Evolutionary conservation across 768 basidiomycete genomes (phyloP), one percentile per base, ranked within the genome.

Genomic region (Mycena epipterygia): DNA sequence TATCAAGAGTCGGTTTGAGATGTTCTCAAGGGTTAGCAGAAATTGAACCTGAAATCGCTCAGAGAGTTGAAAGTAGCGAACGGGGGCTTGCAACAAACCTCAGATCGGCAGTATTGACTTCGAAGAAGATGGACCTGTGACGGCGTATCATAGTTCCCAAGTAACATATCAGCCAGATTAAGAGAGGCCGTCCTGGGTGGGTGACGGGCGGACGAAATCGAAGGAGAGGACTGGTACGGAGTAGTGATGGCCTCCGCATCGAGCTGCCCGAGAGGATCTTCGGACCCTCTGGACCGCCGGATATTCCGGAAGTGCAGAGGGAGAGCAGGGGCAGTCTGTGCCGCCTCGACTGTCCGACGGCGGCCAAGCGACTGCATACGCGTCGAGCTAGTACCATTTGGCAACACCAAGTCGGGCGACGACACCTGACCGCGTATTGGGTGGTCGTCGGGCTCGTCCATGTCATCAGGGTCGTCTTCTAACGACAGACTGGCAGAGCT

Each of bases 1-100:
- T 30, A 98, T 91, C 56, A 99, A 83, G 41, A 99, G 87, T 57
- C 95, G 89, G 77, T 97, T 97, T 73, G 92, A 95, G 75, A 99
- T 97, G 77, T 91, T 93, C 80, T 99, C 97, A 55, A 99, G 87
- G 21, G 90, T 88, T 55, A 96, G 88, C 60, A 98, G 80, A 80
- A 98, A 98, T 83, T 93, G 89, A 56, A 97, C 88, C 92, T 97
- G 76, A 72, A 64, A 74, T 63, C 74, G 39, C 63, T 72, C 12
- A 73, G 27, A 62, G 55, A 64, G 46, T 71, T 25, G 59, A 32
- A 55, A 33, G 57, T 32, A 68, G 37, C 63, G 51, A 27, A 30
- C 2, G 11, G 2, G 30, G 2, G 13, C 19, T 27, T 17, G 48
- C 23, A 37, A 82, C 89, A 66, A 76, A 92, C 95, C 90, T 92